phyloP scores from a whole-genome alignment of 176 grass and related monocot genomes.

The Echinochloa phyllopogon region DNA sequence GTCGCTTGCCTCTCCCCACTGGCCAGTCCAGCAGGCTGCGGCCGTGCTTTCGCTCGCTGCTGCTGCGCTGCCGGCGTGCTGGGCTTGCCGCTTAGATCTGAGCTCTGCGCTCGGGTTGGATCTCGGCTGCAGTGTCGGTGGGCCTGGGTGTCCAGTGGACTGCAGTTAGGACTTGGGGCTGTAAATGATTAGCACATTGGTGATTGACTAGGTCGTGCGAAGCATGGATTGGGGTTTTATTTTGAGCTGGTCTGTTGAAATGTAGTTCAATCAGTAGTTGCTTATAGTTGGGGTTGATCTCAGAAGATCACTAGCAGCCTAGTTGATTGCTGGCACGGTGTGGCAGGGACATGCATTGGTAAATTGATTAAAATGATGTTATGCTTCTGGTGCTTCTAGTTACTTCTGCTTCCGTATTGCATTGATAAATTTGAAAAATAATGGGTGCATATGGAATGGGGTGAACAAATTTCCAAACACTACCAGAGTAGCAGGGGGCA shows the following conservation, averaged over 20 bases:
- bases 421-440: neutral
- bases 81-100: constrained; percentile 42
- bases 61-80: neutral
- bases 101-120: constrained; percentile 33
- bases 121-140: constrained; percentile 31
- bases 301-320: neutral
- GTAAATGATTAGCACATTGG: neutral
- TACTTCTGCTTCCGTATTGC: neutral
- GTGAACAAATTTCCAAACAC: neutral
- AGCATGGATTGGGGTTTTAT: neutral
- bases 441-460: neutral
- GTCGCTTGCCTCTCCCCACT: neutral
- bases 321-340: neutral
- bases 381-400: neutral
- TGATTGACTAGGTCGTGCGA: neutral
- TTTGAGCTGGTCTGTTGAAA: neutral
- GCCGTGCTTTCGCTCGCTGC: neutral
- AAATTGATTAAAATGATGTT: neutral
- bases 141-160: neutral
- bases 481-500: neutral
- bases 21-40: neutral
- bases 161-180: neutral
- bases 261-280: neutral
- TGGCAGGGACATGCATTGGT: neutral
- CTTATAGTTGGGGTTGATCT: neutral